Conservation (phyloP, 2,329 filamentous ascomycete genomes). For the Aspergillus ochraceus region DNA sequence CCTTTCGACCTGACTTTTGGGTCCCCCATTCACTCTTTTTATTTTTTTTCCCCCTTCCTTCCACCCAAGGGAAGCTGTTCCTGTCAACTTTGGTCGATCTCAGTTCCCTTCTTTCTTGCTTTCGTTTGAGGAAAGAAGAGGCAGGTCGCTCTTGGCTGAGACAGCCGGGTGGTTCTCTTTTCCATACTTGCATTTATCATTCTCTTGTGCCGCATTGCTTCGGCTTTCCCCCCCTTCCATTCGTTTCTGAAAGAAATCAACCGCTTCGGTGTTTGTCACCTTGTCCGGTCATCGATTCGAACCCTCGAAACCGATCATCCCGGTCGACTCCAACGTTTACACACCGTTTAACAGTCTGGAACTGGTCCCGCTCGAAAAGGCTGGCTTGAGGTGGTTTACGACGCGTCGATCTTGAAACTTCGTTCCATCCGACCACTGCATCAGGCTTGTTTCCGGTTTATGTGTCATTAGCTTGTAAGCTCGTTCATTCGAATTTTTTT, state of each 20-base stretch:
- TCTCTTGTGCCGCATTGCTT: slow-evolving; percentile 2
- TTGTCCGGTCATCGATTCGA: neutral
- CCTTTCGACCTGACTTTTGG: neutral
- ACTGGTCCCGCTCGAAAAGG: slow-evolving; percentile 19
- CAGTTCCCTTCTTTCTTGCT: slow-evolving; percentile 27
- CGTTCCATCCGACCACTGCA: neutral
- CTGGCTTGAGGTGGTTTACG: slow-evolving; percentile 13
- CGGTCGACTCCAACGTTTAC: slow-evolving; percentile 6
- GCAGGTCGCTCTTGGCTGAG: slow-evolving; percentile 16
- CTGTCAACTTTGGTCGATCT: slow-evolving; percentile 8
- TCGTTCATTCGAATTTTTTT: slow-evolving; percentile 20
- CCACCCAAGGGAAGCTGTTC: slow-evolving; percentile 2
- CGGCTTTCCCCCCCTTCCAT: slow-evolving; percentile 13
- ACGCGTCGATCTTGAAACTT: slow-evolving; percentile 10
- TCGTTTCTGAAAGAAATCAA: slow-evolving; percentile 19
- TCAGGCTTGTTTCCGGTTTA: slow-evolving; percentile 8
- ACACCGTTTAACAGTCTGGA: slow-evolving; percentile 16
- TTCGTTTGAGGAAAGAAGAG: slow-evolving; percentile 31
- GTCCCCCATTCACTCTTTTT: slow-evolving; percentile 15
- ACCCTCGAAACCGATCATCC: neutral
- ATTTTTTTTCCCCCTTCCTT: slow-evolving; percentile 8
- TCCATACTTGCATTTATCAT: slow-evolving; percentile 13
- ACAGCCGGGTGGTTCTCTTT: slow-evolving; percentile 12
- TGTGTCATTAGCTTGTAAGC: slow-evolving; percentile 10
- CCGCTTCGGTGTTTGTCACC: neutral